These are phyloP conservation scores for Solanum hybrid DNA, from an alignment of 305 asterid genomes.

Conservation along the genomic window DNA sequence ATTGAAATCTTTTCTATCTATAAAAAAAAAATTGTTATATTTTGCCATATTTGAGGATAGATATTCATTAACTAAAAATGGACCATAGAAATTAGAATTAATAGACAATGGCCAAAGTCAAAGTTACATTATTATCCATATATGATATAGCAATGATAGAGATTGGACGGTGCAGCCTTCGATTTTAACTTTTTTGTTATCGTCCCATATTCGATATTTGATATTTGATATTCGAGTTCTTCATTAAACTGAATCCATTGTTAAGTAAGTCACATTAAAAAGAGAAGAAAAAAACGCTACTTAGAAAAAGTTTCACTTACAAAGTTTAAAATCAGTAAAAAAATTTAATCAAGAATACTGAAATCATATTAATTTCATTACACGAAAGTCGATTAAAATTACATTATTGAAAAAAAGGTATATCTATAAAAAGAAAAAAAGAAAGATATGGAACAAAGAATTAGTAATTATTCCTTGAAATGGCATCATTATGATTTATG, in stretches of 20 bases:
- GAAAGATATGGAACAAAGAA: background rate
- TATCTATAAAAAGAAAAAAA: no score
- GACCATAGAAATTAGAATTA: background rate
- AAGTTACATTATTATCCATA: background rate
- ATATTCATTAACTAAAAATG: background rate
- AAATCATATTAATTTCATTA: background rate
- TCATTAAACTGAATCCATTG: background rate
- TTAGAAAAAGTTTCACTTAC: no score
- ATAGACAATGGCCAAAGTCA: background rate
- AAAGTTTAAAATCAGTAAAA: background rate
- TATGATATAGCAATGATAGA: background rate
- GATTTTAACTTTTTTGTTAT: background rate
- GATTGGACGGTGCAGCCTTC: background rate
- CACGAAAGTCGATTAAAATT: background rate
- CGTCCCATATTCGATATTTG: no score
- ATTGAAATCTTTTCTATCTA: background rate
- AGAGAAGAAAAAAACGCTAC: rapidly evolving
- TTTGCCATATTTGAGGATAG: background rate
- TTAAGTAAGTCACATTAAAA: background rate
- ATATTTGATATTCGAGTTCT: background rate
- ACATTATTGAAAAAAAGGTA: background rate
- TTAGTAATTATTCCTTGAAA: background rate
- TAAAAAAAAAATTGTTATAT: background rate
- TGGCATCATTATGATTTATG: background rate
- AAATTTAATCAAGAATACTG: background rate